A percentile compares a stretch with the other conserved stretches of the same genome.
Conservation (phyloP, 345 rosid species). For the Bretschneidera sinensis region DNA sequence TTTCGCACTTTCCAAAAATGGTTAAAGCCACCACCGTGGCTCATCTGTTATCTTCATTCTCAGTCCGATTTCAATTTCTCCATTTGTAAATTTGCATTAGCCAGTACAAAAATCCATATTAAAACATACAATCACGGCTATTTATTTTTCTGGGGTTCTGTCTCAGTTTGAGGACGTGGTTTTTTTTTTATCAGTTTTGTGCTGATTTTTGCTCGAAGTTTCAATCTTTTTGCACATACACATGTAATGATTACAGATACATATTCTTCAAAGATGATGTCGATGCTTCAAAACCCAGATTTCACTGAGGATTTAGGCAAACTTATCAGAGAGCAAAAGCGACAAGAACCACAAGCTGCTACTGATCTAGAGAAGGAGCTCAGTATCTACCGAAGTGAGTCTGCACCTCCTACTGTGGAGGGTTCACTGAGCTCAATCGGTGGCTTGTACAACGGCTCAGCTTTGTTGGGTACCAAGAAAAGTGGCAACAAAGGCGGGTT, state of each 20-base stretch:
- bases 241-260: conserved; percentile 23
- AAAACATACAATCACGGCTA: neutral
- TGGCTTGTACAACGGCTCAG: conserved; percentile 45
- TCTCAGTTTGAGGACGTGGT: conserved; percentile 11
- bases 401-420: conserved; percentile 93
- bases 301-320: conserved; percentile 40
- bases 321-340: conserved; percentile 47
- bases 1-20: conserved; percentile 7
- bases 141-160: neutral
- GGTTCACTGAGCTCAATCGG: conserved; percentile 73
- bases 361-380: conserved; percentile 69
- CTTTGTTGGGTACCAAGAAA: conserved; percentile 21
- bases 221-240: conserved; percentile 6
- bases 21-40: conserved; percentile 13
- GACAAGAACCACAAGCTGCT: conserved; percentile 26
- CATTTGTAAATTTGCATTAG: neutral
- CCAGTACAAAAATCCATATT: neutral
- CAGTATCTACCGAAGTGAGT: conserved; percentile 73
- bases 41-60: neutral
- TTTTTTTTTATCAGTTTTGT: conserved; percentile 7
- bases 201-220: conserved; percentile 18
- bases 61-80: conserved; percentile 1
- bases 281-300: conserved; percentile 42
- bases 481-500: conserved; percentile 34
- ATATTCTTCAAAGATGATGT: conserved; percentile 42